Conservation (phyloP, 805 yeast genomes). For the Barnettozyma salicaria region DNA sequence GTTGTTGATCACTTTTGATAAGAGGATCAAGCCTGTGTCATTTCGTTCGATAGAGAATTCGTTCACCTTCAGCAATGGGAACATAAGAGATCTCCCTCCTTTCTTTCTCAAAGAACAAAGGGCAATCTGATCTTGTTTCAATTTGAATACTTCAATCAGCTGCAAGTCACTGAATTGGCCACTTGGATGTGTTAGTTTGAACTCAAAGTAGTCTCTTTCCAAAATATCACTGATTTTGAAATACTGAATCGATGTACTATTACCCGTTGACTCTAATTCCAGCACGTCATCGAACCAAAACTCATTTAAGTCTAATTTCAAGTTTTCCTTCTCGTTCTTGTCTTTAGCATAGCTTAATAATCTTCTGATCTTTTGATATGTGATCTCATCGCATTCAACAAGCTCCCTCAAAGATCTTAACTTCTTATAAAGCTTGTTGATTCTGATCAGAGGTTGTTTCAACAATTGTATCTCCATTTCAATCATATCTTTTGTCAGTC, state of each 20-base stretch:
- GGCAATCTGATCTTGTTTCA: slow-evolving; percentile 18
- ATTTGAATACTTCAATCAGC: slow-evolving; percentile 18
- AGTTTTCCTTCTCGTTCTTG: slow-evolving; percentile 19
- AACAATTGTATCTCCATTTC: slow-evolving; percentile 8
- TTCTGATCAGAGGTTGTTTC: slow-evolving; percentile 11
- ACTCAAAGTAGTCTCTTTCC: slow-evolving; percentile 24
- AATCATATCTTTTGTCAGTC: slow-evolving; percentile 8
- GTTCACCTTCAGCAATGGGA: slow-evolving; percentile 18
- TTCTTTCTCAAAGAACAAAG: slow-evolving; percentile 18
- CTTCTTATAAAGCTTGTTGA: slow-evolving; percentile 6
- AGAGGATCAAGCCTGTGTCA: slow-evolving; percentile 7
- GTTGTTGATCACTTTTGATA: slow-evolving; percentile 1
- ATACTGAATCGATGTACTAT: slow-evolving; percentile 10
- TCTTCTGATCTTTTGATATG: neutral
- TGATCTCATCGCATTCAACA: neutral
- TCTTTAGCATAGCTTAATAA: slow-evolving; percentile 16
- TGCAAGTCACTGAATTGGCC: slow-evolving; percentile 3
- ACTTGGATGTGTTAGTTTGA: slow-evolving; percentile 11
- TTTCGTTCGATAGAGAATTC: slow-evolving; percentile 15
- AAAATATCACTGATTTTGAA: slow-evolving; percentile 18
- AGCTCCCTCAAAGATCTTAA: slow-evolving; percentile 1
- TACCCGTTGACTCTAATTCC: slow-evolving; percentile 10
- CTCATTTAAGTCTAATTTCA: slow-evolving; percentile 17
- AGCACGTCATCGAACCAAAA: slow-evolving; percentile 16
- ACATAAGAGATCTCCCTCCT: slow-evolving; percentile 23